Percentiles rank a stretch among this genome's conserved stretches.
phyloP scores from a whole-genome alignment of 2,329 filamentous ascomycete genomes.

The Neophaeococcomyces aloes region DNA sequence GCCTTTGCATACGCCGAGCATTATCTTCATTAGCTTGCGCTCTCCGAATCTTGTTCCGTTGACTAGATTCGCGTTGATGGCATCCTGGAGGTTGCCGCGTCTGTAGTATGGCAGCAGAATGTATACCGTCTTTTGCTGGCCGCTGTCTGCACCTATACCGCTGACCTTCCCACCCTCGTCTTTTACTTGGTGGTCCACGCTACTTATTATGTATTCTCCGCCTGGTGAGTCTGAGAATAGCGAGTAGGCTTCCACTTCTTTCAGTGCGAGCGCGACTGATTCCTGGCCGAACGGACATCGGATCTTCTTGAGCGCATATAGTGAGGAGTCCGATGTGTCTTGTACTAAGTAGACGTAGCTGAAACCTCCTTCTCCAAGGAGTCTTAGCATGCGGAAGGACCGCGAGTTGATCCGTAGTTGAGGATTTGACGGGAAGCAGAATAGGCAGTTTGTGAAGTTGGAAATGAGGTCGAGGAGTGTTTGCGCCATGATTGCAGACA shows the following conservation, averaged over 20 bases:
- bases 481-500: constrained; percentile 53
- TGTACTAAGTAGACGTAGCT: constrained; percentile 98
- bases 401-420: constrained; percentile 90
- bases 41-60: constrained; percentile 89
- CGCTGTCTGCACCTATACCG: constrained; percentile 42
- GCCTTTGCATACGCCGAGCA: constrained; percentile 82
- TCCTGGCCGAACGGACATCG: constrained; percentile 95
- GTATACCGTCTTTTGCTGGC: constrained; percentile 83
- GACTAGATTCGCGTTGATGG: constrained; percentile 96
- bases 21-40: constrained; percentile 73
- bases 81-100: constrained; percentile 89
- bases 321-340: constrained; percentile 69
- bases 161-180: constrained; percentile 54
- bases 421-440: constrained; percentile 88
- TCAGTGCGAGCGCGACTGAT: constrained; percentile 86
- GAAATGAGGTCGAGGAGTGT: constrained; percentile 82
- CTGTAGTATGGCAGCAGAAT: constrained; percentile 93
- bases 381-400: constrained; percentile 87
- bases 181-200: constrained; percentile 71
- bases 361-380: constrained; percentile 96
- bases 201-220: constrained; percentile 57
- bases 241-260: constrained; percentile 93
- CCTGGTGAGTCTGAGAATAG: constrained; percentile 73
- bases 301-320: constrained; percentile 97
- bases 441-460: constrained; percentile 87